A percentile compares a stretch with the other conserved stretches of the same genome.
These are phyloP conservation scores for Fragosphaeria purpurea DNA, from an alignment of 2,329 filamentous ascomycete species.

Conservation along the genomic window DNA sequence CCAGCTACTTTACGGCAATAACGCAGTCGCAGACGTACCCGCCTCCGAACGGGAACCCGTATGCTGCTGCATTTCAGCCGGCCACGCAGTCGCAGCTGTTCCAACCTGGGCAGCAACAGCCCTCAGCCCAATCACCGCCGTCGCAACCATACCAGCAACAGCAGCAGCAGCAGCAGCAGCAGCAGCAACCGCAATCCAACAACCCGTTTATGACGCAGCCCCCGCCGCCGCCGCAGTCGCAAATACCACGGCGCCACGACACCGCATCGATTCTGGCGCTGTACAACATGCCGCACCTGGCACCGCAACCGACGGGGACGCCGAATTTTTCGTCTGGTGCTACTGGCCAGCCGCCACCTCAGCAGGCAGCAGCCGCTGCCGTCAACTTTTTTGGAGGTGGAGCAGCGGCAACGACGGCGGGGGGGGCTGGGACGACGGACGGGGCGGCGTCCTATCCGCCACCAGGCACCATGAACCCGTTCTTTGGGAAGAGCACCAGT, in stretches of 20 bases:
- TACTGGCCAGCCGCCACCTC: conserved; percentile 7
- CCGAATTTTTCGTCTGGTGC: no score
- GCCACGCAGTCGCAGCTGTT: background rate
- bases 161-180: conserved; percentile 16
- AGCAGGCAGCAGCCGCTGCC: conserved; percentile 6
- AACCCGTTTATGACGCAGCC: conserved; percentile 25
- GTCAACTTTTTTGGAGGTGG: conserved; percentile 12
- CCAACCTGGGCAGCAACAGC: background rate
- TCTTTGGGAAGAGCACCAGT: conserved; percentile 26
- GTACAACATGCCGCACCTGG: conserved; percentile 52
- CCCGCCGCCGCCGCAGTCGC: conserved; percentile 21
- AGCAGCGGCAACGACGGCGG: conserved; percentile 15
- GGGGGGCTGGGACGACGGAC: no score
- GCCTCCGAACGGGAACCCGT: conserved; percentile 6
- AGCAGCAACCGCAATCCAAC: conserved; percentile 9
- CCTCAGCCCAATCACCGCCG: background rate
- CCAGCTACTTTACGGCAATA: conserved; percentile 26
- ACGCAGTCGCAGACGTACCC: conserved; percentile 9
- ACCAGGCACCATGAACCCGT: conserved; percentile 44
- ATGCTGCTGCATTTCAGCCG: background rate
- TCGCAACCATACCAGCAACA: background rate
- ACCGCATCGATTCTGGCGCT: conserved; percentile 68
- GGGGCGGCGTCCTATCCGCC: conserved; percentile 17
- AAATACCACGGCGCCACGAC: conserved; percentile 41
- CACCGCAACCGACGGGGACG: conserved; percentile 23